phyloP scores from a whole-genome alignment of 2,329 filamentous ascomycete genomes.

The Xylaria sp. region DNA sequence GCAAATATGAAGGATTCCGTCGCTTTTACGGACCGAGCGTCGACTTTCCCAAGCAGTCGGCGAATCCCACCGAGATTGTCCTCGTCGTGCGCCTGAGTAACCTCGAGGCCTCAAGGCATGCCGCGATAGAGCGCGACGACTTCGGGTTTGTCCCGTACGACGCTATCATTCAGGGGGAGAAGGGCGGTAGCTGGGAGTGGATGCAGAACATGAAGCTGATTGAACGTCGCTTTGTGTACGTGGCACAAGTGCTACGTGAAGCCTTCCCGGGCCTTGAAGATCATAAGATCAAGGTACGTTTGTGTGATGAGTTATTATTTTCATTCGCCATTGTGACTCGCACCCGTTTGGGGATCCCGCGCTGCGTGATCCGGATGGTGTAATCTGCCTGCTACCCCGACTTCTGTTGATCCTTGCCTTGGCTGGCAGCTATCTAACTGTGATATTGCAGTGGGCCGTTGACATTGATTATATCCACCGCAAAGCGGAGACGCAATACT shows the following conservation, averaged over 20 bases:
- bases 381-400: slow-evolving; percentile 5
- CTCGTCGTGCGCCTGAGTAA: slow-evolving; percentile 33
- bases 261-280: slow-evolving; percentile 34
- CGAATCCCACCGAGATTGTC: slow-evolving; percentile 29
- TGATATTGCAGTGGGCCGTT: slow-evolving; percentile 35
- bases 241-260: slow-evolving; percentile 30
- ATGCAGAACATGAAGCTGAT: slow-evolving; percentile 36
- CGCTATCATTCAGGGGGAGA: slow-evolving; percentile 20
- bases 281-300: slow-evolving; percentile 33
- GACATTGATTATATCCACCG: slow-evolving; percentile 37
- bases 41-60: slow-evolving; percentile 29
- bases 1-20: slow-evolving; percentile 31
- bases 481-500: slow-evolving; percentile 32
- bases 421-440: slow-evolving; percentile 30
- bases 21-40: slow-evolving; percentile 33
- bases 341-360: background rate
- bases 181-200: slow-evolving; percentile 29
- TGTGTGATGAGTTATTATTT: background rate
- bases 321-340: background rate
- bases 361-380: slow-evolving; percentile 12
- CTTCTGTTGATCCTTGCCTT: slow-evolving; percentile 26
- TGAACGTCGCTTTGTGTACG: slow-evolving; percentile 34
- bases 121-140: slow-evolving; percentile 26
- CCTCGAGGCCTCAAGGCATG: background rate
- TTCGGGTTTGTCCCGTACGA: slow-evolving; percentile 37